Conservation (phyloP, 768 basidiomycete genomes). For the Boletus fagicola region DNA sequence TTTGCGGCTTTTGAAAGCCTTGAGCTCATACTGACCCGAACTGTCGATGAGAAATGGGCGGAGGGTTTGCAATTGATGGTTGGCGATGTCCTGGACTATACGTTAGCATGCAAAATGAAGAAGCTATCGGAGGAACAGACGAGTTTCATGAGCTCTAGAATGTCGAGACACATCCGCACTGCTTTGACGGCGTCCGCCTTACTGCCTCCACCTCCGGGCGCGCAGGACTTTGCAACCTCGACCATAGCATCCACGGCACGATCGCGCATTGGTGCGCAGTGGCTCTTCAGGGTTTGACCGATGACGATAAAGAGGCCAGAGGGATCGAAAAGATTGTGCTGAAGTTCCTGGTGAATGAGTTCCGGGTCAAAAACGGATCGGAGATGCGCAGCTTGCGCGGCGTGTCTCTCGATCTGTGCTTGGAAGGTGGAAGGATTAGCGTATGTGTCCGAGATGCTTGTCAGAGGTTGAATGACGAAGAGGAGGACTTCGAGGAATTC, state of each 20-base stretch:
- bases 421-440: constrained; percentile 58
- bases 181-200: constrained; percentile 69
- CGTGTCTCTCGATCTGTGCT: constrained; percentile 59
- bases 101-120: constrained; percentile 20
- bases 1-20: constrained; percentile 66
- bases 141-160: constrained; percentile 93
- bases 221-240: constrained; percentile 56
- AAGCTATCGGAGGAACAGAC: constrained; percentile 46
- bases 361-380: constrained; percentile 77
- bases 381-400: constrained; percentile 64
- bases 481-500: constrained; percentile 82
- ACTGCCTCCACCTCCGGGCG: constrained; percentile 51
- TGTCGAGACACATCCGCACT: constrained; percentile 81
- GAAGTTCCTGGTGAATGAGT: constrained; percentile 79
- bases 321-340: constrained; percentile 73
- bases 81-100: constrained; percentile 80
- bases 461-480: constrained; percentile 79
- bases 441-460: constrained; percentile 58
- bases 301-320: constrained; percentile 75
- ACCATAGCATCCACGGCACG: constrained; percentile 82
- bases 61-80: constrained; percentile 91
- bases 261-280: constrained; percentile 94
- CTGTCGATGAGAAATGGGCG: constrained; percentile 85
- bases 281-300: constrained; percentile 79
- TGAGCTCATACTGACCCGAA: constrained; percentile 76